These are phyloP conservation scores for Colletotrichum noveboracense DNA, from an alignment of 2,329 filamentous ascomycete species.

Conservation along the genomic window DNA sequence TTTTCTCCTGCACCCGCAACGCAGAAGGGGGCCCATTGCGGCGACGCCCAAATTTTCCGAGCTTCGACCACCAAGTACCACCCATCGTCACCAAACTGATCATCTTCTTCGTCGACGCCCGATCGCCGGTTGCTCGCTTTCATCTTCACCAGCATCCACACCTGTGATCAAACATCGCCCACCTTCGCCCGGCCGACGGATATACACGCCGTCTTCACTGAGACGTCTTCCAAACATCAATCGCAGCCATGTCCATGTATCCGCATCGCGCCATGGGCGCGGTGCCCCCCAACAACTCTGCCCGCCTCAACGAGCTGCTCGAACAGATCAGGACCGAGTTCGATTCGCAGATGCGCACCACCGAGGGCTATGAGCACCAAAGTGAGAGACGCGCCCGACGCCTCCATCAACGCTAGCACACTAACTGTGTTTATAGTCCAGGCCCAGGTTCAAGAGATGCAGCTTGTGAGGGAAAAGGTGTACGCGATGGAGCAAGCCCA, in stretches of 20 bases:
- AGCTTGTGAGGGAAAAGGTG: conserved; percentile 91
- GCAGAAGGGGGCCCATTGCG: conserved; percentile 14
- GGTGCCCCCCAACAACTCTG: conserved; percentile 62
- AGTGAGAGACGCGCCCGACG: conserved; percentile 66
- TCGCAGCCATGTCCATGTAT: conserved; percentile 76
- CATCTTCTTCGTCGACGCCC: background rate
- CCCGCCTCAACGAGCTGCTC: conserved; percentile 87
- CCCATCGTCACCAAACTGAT: background rate
- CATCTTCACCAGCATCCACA: background rate
- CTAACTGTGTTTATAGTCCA: conserved; percentile 65
- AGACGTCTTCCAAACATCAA: background rate
- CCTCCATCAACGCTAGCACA: background rate
- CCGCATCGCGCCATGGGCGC: conserved; percentile 84
- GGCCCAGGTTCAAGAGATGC: conserved; percentile 92
- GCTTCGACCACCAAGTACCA: background rate
- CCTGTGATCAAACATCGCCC: conserved; percentile 1
- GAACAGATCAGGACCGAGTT: conserved; percentile 92
- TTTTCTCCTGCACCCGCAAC: background rate
- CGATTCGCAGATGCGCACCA: conserved; percentile 80
- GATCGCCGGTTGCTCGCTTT: background rate
- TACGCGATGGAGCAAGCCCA: conserved; percentile 92
- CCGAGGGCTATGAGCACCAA: conserved; percentile 89
- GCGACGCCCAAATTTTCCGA: conserved; percentile 15
- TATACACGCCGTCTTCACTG: background rate
- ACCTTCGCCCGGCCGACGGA: background rate